Conservation (phyloP, 208 protist genomes). For the Trypanosomatidae sp. region DNA sequence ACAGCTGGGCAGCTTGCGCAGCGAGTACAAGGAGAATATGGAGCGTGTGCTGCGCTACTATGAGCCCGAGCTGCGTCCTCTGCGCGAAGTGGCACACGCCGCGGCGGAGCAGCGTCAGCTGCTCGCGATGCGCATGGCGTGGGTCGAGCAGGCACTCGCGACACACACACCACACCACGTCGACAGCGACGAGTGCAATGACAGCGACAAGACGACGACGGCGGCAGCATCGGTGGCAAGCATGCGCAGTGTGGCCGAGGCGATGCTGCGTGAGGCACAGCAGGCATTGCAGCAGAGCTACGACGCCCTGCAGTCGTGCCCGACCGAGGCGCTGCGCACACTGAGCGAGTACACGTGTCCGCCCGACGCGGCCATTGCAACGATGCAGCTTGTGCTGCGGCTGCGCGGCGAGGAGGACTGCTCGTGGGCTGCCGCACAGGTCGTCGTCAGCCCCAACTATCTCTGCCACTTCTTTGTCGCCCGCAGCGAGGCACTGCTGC, state of each 20-base stretch:
- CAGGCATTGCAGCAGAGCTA: constrained; percentile 37
- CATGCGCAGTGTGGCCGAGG: background rate
- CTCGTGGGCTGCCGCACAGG: constrained; percentile 35
- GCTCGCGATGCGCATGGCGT: constrained; percentile 32
- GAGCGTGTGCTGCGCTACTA: constrained; percentile 26
- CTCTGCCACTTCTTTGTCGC: constrained; percentile 58
- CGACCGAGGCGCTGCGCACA: constrained; percentile 21
- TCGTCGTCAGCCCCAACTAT: constrained; percentile 61
- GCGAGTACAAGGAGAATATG: constrained; percentile 58
- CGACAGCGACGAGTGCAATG: constrained; percentile 18
- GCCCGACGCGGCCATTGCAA: constrained; percentile 37
- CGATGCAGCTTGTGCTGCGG: constrained; percentile 45
- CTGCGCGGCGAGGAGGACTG: constrained; percentile 33
- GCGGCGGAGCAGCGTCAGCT: constrained; percentile 14
- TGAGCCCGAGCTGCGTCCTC: constrained; percentile 36
- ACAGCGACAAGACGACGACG: too few relatives aligned
- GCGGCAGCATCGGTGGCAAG: background rate
- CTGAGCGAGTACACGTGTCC: constrained; percentile 50
- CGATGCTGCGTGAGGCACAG: constrained; percentile 1
- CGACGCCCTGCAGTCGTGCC: constrained; percentile 25
- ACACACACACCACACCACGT: background rate
- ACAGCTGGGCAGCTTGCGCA: constrained; percentile 48
- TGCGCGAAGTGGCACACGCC: constrained; percentile 22
- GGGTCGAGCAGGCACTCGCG: constrained; percentile 50
- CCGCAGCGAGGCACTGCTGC: constrained; percentile 36